These are phyloP conservation scores for Atkinsonella hypoxylon DNA, from an alignment of 2,329 filamentous ascomycete genomes.

Conservation along the genomic window DNA sequence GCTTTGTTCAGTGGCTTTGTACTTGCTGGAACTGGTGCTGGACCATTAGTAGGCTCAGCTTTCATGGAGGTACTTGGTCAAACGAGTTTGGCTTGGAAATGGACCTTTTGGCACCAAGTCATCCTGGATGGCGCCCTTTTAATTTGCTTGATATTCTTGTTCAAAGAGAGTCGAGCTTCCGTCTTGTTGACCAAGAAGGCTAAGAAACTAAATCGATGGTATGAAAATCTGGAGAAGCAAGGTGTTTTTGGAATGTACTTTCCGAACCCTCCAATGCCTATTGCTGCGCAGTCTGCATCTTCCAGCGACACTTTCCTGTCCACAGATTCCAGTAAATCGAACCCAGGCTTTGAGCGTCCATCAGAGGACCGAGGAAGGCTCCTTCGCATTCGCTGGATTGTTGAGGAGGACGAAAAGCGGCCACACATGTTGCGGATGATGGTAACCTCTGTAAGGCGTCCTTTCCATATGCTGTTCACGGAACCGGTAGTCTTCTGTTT, in stretches of 20 bases:
- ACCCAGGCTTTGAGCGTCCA: neutral
- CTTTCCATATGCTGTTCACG: constrained; percentile 65
- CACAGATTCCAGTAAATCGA: neutral
- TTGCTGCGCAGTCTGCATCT: constrained; percentile 10
- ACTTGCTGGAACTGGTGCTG: constrained; percentile 66
- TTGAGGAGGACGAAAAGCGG: constrained; percentile 66
- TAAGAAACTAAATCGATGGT: constrained; percentile 62
- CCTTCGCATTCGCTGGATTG: constrained; percentile 62
- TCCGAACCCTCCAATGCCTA: constrained; percentile 4
- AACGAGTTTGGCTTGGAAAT: constrained; percentile 51
- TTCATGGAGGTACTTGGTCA: constrained; percentile 49
- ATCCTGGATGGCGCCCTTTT: constrained; percentile 53
- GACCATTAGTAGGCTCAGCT: constrained; percentile 59
- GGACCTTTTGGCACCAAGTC: constrained; percentile 80
- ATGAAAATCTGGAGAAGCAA: constrained; percentile 55
- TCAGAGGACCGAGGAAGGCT: constrained; percentile 5
- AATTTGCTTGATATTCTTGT: constrained; percentile 52
- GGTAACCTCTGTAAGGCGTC: constrained; percentile 59
- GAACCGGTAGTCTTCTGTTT: constrained; percentile 78
- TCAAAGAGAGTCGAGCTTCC: constrained; percentile 71
- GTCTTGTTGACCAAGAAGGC: constrained; percentile 72
- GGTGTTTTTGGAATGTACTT: constrained; percentile 43
- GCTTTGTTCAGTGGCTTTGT: constrained; percentile 73
- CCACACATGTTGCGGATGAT: constrained; percentile 59
- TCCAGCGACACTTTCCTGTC: constrained; percentile 7